Evolutionary conservation across 768 basidiomycete species (phyloP), one percentile per base, ranked within the genome.

Genomic region (Leccinum imitatum): DNA sequence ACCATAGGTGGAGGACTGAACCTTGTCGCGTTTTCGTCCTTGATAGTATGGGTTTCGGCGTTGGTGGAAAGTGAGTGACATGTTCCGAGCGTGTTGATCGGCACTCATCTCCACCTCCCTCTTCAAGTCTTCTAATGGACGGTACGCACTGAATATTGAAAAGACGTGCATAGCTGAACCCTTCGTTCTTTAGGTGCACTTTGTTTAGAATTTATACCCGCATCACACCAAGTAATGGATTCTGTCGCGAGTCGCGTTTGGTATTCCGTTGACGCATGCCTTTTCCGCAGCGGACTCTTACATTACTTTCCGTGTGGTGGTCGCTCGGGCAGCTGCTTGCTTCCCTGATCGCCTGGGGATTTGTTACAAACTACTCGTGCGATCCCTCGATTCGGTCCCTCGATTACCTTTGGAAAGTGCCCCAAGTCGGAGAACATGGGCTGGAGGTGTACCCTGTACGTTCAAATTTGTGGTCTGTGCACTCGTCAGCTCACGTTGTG

Each of bases 361-460:
- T 85, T 64, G 82, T 86, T 35, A 78, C 78, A 25, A 82, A 80
- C 60, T 85, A 80, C 64, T 83, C 84, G 5, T 86, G 85, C 65
- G 65, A 70, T 30, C 59, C 74, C 17, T 63, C 63, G 46, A 60
- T 65, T 25, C 25, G 25, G 25, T 25, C 25, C 25, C 25, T 25
- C 25, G 25, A 25, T 25, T 59, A 56, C 59, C 4, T 66, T 64
- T 33, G 73, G 78, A 39, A 70, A 81, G 63, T 87, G 85, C 63
- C 66, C 74, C 2, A 78, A 78, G 59, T 73, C 71, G 0, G 71
- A 78, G 61, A 87, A 86, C 62, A 83, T 82, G 79, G 85, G 85
- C 11, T 87, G 85, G 85, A 75, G 85, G 68, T 85, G 84, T 67
- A 77, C 78, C 21, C 70, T 81, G 77, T 83, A 69, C 2, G 67